Percentiles rank a stretch among this genome's conserved stretches.
Evolutionary conservation across 2,329 filamentous ascomycete species (phyloP).

Genomic region (Pyrenophora teres): DNA sequence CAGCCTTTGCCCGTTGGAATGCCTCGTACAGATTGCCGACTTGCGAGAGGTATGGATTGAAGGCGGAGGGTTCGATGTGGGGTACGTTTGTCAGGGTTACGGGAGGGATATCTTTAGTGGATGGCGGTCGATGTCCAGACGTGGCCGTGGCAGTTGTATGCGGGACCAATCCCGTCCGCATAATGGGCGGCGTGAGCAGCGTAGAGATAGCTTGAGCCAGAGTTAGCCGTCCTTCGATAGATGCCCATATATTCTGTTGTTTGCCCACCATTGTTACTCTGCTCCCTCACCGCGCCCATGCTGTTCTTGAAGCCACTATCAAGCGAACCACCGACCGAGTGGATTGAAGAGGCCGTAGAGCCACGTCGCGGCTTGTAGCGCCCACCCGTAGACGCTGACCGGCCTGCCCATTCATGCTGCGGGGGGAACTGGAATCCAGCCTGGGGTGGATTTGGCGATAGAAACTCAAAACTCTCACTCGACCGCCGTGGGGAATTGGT

Average conservation of each 20-base stretch:
- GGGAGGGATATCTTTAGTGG: conserved; percentile 86
- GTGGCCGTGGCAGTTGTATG: conserved; percentile 71
- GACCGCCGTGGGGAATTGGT: conserved; percentile 51
- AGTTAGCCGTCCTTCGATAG: conserved; percentile 18
- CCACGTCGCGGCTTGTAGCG: conserved; percentile 67
- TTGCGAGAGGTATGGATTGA: conserved; percentile 81
- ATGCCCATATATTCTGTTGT: not conserved
- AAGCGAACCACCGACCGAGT: conserved; percentile 82
- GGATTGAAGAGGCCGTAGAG: conserved; percentile 85
- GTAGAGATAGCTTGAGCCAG: conserved; percentile 76
- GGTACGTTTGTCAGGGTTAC: conserved; percentile 88
- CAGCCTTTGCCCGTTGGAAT: conserved; percentile 80
- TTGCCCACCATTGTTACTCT: conserved; percentile 76
- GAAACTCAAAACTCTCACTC: conserved; percentile 55
- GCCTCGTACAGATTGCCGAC: conserved; percentile 89
- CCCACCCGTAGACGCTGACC: conserved; percentile 53
- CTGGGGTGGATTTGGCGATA: conserved; percentile 49
- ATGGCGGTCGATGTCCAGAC: conserved; percentile 81
- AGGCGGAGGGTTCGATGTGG: conserved; percentile 77
- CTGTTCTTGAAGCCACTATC: conserved; percentile 68
- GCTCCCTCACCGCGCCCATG: conserved; percentile 67
- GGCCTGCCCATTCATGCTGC: conserved; percentile 60
- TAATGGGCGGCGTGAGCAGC: conserved; percentile 86
- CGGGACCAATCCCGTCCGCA: conserved; percentile 82
- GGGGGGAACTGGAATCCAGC: conserved; percentile 61